Conservation (phyloP, 2,329 filamentous ascomycete genomes). For the Beauveria varroae region DNA sequence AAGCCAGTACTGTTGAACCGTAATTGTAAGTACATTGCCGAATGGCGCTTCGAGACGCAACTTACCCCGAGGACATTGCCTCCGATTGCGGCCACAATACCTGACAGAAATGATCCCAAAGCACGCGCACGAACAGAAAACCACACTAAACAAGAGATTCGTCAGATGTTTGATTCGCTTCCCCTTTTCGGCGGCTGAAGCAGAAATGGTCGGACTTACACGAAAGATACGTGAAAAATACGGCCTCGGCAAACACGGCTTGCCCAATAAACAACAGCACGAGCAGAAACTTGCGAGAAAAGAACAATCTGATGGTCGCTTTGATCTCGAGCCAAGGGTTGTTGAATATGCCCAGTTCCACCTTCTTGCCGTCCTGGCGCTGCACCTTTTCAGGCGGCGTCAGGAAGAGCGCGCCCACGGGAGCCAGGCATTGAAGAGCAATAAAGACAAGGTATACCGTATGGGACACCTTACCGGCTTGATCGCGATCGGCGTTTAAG, state of each 20-base stretch:
- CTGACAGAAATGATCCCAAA: conserved; percentile 62
- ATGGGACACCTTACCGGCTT: conserved; percentile 60
- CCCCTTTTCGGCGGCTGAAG: no score
- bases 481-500: conserved; percentile 49
- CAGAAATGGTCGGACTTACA: conserved; percentile 12
- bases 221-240: conserved; percentile 61
- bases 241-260: conserved; percentile 62
- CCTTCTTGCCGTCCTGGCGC: conserved; percentile 55
- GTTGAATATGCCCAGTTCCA: conserved; percentile 50
- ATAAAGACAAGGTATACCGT: conserved; percentile 65
- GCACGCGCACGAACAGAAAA: conserved; percentile 63
- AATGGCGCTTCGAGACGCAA: conserved; percentile 8
- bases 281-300: conserved; percentile 54
- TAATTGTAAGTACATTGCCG: conserved; percentile 8
- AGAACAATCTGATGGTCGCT: conserved; percentile 49
- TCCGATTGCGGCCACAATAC: conserved; percentile 55
- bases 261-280: conserved; percentile 62
- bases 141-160: conserved; percentile 40
- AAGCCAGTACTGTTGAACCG: conserved; percentile 38
- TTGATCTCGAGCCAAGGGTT: conserved; percentile 53
- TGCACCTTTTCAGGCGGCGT: conserved; percentile 55
- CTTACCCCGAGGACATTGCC: conserved; percentile 58
- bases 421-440: conserved; percentile 57
- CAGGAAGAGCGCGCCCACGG: conserved; percentile 56
- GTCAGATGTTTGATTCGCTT: not conserved